Evolutionary conservation across 345 rosid genomes (phyloP).

Genomic region (Gossypium rotundifolium): DNA sequence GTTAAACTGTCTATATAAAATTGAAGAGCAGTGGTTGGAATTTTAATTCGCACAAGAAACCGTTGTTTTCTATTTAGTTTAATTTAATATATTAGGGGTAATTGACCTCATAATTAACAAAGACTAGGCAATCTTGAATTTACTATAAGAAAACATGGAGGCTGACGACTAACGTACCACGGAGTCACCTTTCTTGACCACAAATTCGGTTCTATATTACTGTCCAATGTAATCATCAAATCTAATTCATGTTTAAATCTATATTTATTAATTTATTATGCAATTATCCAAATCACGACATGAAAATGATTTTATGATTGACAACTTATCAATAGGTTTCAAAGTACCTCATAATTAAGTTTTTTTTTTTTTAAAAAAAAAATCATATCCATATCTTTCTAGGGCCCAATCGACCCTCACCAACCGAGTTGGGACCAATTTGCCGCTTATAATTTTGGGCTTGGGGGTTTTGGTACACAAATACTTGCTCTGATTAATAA

Average conservation of each 20-base stretch:
- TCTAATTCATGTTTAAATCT: background rate
- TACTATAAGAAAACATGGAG: background rate
- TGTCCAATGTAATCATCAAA: background rate
- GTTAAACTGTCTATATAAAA: no score
- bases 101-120: no score
- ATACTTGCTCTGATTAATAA: background rate
- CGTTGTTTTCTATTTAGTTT: background rate
- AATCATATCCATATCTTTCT: background rate
- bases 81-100: background rate
- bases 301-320: background rate
- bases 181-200: background rate
- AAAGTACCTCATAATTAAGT: conserved; percentile 8
- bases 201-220: background rate
- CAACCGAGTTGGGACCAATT: no score
- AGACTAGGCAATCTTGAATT: no score
- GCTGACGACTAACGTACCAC: conserved; percentile 14
- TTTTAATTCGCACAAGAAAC: conserved; percentile 18
- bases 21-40: no score
- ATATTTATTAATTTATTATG: background rate
- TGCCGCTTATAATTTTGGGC: no score
- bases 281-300: background rate
- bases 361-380: no score
- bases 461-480: no score
- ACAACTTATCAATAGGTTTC: conserved; percentile 5
- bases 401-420: background rate